Evolutionary conservation across 2,329 filamentous ascomycete genomes (phyloP).

Genomic region (Mycosphaerella arachidis): DNA sequence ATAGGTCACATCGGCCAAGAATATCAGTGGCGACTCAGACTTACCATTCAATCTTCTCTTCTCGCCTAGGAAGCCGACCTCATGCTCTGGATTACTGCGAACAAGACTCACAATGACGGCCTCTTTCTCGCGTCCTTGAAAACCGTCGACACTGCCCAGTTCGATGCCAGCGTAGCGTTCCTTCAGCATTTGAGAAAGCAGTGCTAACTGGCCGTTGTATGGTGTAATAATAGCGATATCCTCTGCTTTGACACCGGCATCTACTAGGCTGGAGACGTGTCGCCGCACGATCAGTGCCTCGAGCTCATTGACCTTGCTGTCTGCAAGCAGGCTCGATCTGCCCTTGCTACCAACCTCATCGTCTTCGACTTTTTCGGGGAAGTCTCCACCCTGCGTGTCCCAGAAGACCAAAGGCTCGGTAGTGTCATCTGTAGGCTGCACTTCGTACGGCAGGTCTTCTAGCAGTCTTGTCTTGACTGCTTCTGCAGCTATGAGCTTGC

Average conservation of each 20-base stretch:
- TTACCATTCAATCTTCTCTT: slow-evolving; percentile 87
- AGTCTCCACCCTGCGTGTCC: slow-evolving; percentile 89
- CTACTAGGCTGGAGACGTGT: slow-evolving; percentile 73
- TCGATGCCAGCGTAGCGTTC: slow-evolving; percentile 80
- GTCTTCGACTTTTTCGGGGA: slow-evolving; percentile 67
- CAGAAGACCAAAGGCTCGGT: slow-evolving; percentile 84
- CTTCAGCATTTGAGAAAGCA: slow-evolving; percentile 72
- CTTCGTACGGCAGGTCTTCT: slow-evolving; percentile 70
- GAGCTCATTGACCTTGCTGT: slow-evolving; percentile 88
- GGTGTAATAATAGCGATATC: slow-evolving; percentile 93
- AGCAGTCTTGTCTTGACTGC: slow-evolving; percentile 71
- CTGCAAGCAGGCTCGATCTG: slow-evolving; percentile 55
- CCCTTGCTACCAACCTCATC: slow-evolving; percentile 55
- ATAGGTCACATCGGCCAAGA: background rate
- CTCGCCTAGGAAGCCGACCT: slow-evolving; percentile 91
- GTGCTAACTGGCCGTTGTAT: slow-evolving; percentile 87
- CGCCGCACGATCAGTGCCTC: slow-evolving; percentile 75
- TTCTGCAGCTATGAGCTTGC: slow-evolving; percentile 74
- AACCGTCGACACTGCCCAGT: slow-evolving; percentile 94
- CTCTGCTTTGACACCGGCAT: slow-evolving; percentile 71
- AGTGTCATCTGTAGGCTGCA: slow-evolving; percentile 80
- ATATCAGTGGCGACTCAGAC: slow-evolving; percentile 27
- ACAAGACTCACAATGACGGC: slow-evolving; percentile 92
- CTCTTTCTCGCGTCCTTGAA: slow-evolving; percentile 96
- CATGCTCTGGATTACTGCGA: slow-evolving; percentile 76